phyloP scores from a whole-genome alignment of 331 rosid genomes.

The Telfairia occidentalis region DNA sequence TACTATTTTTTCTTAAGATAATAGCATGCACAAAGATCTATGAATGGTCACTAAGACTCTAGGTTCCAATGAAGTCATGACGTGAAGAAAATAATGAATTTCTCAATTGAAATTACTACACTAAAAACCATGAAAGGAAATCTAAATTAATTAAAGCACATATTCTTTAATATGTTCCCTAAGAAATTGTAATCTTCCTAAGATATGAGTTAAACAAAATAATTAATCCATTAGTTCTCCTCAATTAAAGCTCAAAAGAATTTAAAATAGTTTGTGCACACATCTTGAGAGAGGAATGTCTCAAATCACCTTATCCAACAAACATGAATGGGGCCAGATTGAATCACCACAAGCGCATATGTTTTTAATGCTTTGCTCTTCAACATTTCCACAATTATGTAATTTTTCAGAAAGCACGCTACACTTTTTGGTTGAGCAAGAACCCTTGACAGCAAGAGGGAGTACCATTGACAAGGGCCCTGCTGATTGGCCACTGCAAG shows the following conservation, averaged over 20 bases:
- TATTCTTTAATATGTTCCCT: background rate
- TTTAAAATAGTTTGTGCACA: background rate
- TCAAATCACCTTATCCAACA: constrained; percentile 41
- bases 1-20: background rate
- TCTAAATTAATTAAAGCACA: background rate
- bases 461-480: constrained; percentile 50
- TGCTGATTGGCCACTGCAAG: constrained; percentile 63
- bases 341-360: constrained; percentile 19
- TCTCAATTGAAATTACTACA: background rate
- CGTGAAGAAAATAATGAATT: constrained; percentile 1
- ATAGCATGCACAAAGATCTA: background rate
- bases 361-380: constrained; percentile 15
- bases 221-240: background rate
- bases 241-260: background rate
- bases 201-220: background rate
- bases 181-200: background rate
- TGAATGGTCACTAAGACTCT: background rate
- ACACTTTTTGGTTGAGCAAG: constrained; percentile 20
- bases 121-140: background rate
- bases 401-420: constrained; percentile 20
- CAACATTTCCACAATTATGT: constrained; percentile 20
- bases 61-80: background rate
- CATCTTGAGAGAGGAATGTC: constrained; percentile 6
- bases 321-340: constrained; percentile 23
- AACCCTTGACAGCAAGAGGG: constrained; percentile 24